phyloP scores from a whole-genome alignment of 768 basidiomycete species.

The Mycena vitilis region DNA sequence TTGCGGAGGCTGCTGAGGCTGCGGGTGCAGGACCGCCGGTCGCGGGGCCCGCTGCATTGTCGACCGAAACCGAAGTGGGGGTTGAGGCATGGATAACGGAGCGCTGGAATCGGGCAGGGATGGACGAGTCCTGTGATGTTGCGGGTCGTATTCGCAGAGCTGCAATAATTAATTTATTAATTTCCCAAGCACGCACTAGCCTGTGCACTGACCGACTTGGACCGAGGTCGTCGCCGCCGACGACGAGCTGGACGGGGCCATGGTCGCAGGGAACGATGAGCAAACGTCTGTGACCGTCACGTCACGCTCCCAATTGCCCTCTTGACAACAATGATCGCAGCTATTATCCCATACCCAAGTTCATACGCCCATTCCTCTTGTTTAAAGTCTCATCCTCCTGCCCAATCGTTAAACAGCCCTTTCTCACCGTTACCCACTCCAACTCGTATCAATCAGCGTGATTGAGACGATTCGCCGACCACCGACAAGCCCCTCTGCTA shows the following conservation, averaged over 20 bases:
- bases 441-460: too few species aligned
- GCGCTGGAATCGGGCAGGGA: slow-evolving; percentile 95
- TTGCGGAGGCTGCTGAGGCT: slow-evolving; percentile 55
- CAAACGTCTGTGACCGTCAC: slow-evolving; percentile 4
- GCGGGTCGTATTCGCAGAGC: slow-evolving; percentile 93
- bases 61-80: slow-evolving; percentile 83
- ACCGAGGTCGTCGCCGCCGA: slow-evolving; percentile 83
- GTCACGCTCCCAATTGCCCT: neutral
- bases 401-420: too few species aligned
- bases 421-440: too few species aligned
- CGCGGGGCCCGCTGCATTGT: slow-evolving; percentile 65
- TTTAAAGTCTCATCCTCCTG: too few species aligned
- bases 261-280: slow-evolving; percentile 52
- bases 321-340: too few species aligned
- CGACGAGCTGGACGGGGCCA: slow-evolving; percentile 73
- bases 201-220: slow-evolving; percentile 83
- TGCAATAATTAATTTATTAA: slow-evolving; percentile 34
- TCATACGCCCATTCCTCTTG: too few species aligned
- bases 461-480: too few species aligned
- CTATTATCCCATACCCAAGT: too few species aligned
- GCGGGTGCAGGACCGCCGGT: slow-evolving; percentile 63
- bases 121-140: slow-evolving; percentile 86
- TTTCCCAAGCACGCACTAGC: too few species aligned
- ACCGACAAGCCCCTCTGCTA: too few species aligned
- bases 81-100: slow-evolving; percentile 85